These are phyloP conservation scores for Phytophthora megakarya DNA, from an alignment of 352 stramenopile genomes.

Conservation along the genomic window DNA sequence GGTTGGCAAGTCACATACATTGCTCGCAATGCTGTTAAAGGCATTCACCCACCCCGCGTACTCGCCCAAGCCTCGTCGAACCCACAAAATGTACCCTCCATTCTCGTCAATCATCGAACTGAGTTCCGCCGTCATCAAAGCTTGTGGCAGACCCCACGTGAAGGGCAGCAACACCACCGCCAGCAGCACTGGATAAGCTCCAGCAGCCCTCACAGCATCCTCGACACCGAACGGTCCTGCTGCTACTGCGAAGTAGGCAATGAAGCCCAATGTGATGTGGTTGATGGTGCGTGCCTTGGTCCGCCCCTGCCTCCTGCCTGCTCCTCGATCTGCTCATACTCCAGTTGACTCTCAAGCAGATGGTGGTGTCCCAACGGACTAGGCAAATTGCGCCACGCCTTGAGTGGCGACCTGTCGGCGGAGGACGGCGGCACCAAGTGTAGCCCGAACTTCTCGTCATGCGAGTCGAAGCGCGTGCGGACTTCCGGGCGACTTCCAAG, in stretches of 20 bases:
- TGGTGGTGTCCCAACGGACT: slow-evolving; percentile 53
- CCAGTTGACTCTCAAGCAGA: slow-evolving; percentile 51
- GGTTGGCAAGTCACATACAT: slow-evolving; percentile 83
- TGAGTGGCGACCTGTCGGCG: slow-evolving; percentile 74
- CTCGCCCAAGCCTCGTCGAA: slow-evolving; percentile 76
- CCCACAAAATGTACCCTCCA: slow-evolving; percentile 86
- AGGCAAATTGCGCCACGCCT: slow-evolving; percentile 73
- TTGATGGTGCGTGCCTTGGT: slow-evolving; percentile 73
- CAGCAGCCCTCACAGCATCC: slow-evolving; percentile 72
- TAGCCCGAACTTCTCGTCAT: slow-evolving; percentile 52
- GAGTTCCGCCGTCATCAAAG: slow-evolving; percentile 85
- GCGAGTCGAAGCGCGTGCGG: slow-evolving; percentile 70
- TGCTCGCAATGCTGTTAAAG: slow-evolving; percentile 86
- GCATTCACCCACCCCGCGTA: slow-evolving; percentile 86
- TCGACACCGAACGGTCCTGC: slow-evolving; percentile 82
- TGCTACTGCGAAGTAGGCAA: slow-evolving; percentile 84
- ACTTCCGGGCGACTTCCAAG: slow-evolving; percentile 25
- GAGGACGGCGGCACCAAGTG: slow-evolving; percentile 78
- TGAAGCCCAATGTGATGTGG: slow-evolving; percentile 83
- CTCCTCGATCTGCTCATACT: slow-evolving; percentile 46
- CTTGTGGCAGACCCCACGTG: slow-evolving; percentile 83
- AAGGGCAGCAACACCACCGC: slow-evolving; percentile 78
- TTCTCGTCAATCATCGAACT: slow-evolving; percentile 89
- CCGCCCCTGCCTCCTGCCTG: slow-evolving; percentile 31
- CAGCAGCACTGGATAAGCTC: slow-evolving; percentile 70